A percentile compares a stretch with the other conserved stretches of the same genome.
Evolutionary conservation across 2,329 filamentous ascomycete species (phyloP).

Genomic region (Hymenoscyphus albidus): DNA sequence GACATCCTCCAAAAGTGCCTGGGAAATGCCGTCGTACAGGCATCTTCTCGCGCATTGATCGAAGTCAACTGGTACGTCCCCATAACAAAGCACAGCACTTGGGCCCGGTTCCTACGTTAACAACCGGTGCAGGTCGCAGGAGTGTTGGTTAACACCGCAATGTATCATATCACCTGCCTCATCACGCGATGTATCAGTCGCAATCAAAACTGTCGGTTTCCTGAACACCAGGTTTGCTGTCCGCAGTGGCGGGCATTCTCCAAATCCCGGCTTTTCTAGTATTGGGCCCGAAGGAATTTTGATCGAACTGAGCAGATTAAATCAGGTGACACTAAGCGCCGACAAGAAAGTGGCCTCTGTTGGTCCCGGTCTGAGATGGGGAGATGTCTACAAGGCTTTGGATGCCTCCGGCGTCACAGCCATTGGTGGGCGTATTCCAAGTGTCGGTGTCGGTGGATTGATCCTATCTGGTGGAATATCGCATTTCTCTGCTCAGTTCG

Average conservation of each 20-base stretch:
- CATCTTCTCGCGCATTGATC: background rate
- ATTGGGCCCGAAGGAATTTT: constrained; percentile 43
- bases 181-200: constrained; percentile 32
- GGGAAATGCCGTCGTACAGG: constrained; percentile 4
- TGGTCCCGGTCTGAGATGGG: constrained; percentile 38
- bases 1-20: background rate
- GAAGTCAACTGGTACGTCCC: constrained; percentile 1
- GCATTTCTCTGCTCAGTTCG: constrained; percentile 4
- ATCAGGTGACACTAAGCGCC: constrained; percentile 24
- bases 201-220: constrained; percentile 8
- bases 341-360: constrained; percentile 32
- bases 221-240: constrained; percentile 15
- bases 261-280: constrained; percentile 45
- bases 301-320: constrained; percentile 41
- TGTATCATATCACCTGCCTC: constrained; percentile 35
- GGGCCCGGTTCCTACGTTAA: background rate
- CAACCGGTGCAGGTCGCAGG: constrained; percentile 4
- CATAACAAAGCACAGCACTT: background rate
- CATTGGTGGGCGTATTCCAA: constrained; percentile 1
- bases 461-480: constrained; percentile 10
- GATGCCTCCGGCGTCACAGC: constrained; percentile 32
- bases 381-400: constrained; percentile 36
- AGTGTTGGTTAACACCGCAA: constrained; percentile 8
- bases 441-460: constrained; percentile 11
- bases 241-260: constrained; percentile 19